These are phyloP conservation scores for Cudoniella acicularis DNA, from an alignment of 495 filamentous ascomycete species.

Conservation along the genomic window DNA sequence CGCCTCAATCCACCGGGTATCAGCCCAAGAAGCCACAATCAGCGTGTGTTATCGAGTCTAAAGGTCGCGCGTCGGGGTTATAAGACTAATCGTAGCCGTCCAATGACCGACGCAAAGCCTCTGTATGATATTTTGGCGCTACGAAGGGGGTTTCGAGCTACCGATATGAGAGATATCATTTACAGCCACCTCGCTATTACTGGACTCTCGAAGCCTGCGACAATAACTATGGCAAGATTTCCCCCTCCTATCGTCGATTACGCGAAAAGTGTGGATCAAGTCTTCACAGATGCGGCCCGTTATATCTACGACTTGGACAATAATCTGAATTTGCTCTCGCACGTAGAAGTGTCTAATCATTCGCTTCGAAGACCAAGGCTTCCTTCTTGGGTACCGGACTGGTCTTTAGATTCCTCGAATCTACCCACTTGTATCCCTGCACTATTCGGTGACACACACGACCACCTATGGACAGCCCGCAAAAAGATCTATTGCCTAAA, in stretches of 20 bases:
- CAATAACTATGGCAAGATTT: not conserved
- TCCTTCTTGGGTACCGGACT: conserved; percentile 19
- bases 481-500: no score
- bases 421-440: no score
- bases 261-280: not conserved
- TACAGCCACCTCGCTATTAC: conserved; percentile 7
- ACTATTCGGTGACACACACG: no score
- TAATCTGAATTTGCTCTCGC: not conserved
- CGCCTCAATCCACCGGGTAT: not conserved
- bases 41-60: no score
- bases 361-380: not conserved
- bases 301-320: not conserved
- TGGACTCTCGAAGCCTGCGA: not conserved
- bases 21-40: not conserved
- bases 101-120: not conserved
- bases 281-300: conserved; percentile 2
- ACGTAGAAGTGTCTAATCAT: not conserved
- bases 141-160: conserved; percentile 8
- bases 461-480: no score
- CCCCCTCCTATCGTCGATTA: conserved; percentile 7
- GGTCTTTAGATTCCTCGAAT: not conserved
- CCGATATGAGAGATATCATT: conserved; percentile 12
- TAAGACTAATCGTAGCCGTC: no score
- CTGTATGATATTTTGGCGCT: not conserved
- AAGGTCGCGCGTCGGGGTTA: no score